Evolutionary conservation across 805 yeast species (phyloP).

Genomic region (Nakazawaea pomicola): DNA sequence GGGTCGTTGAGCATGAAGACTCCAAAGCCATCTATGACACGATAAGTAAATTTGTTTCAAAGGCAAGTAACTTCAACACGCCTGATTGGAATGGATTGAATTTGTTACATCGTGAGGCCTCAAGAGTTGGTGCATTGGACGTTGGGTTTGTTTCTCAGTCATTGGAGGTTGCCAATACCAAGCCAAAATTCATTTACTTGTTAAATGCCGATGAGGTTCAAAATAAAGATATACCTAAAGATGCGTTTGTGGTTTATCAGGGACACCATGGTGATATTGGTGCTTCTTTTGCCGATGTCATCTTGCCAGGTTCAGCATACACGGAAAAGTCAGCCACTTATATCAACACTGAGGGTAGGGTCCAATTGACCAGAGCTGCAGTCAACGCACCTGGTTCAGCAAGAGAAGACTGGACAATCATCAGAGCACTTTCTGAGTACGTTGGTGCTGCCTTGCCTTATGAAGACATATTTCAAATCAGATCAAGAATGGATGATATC

Average conservation of each 20-base stretch:
- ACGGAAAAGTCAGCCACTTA: conserved; percentile 83
- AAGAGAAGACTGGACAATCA: conserved; percentile 87
- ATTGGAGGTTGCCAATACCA: conserved; percentile 39
- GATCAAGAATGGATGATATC: conserved; percentile 65
- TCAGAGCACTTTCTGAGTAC: conserved; percentile 79
- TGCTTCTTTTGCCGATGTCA: conserved; percentile 83
- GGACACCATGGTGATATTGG: conserved; percentile 92
- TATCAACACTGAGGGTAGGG: conserved; percentile 88
- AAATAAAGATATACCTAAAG: conserved; percentile 67
- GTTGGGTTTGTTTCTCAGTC: conserved; percentile 62
- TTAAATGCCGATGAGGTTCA: conserved; percentile 81
- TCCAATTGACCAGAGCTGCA: conserved; percentile 82
- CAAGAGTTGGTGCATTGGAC: conserved; percentile 85
- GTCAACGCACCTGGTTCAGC: conserved; percentile 85
- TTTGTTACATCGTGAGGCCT: conserved; percentile 77
- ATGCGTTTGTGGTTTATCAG: conserved; percentile 84
- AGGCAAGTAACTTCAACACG: conserved; percentile 50
- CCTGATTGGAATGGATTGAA: conserved; percentile 80
- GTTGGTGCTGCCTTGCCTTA: conserved; percentile 68
- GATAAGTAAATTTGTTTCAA: conserved; percentile 55
- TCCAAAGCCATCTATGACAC: conserved; percentile 54
- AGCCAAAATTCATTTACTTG: conserved; percentile 73
- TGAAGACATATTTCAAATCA: conserved; percentile 63
- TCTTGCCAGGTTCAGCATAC: conserved; percentile 83
- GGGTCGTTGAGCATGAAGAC: conserved; percentile 64